phyloP scores from a whole-genome alignment of 805 yeast species.

The Candida peoriensis region DNA sequence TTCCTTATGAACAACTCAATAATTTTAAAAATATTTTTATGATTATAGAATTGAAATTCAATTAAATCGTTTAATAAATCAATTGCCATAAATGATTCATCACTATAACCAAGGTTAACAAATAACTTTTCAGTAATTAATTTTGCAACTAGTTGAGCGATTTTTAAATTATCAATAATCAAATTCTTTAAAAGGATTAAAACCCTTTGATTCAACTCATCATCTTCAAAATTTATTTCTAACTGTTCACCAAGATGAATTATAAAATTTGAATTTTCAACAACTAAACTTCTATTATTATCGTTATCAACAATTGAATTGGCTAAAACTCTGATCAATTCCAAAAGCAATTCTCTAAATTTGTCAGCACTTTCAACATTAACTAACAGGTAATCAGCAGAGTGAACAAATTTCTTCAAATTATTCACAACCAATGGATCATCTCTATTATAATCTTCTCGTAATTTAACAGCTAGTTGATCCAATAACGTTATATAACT shows the following conservation, averaged over 20 bases:
- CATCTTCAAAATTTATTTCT: constrained; percentile 17
- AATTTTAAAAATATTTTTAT: constrained; percentile 3
- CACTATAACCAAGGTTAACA: constrained; percentile 11
- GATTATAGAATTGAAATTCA: constrained; percentile 5
- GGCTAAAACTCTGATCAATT: constrained; percentile 20
- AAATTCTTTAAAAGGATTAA: constrained; percentile 16
- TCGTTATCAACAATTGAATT: constrained; percentile 25
- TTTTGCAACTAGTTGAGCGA: constrained; percentile 8
- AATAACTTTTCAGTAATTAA: constrained; percentile 11
- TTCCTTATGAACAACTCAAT: constrained; percentile 10
- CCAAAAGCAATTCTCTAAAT: constrained; percentile 11
- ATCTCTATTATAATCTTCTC: constrained; percentile 15
- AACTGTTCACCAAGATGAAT: constrained; percentile 8
- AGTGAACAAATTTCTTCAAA: constrained; percentile 11
- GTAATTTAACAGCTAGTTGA: constrained; percentile 18
- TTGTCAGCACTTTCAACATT: constrained; percentile 1
- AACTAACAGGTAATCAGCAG: constrained; percentile 10
- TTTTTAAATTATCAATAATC: constrained; percentile 15
- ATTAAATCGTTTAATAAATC: constrained; percentile 16
- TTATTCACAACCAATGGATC: constrained; percentile 12
- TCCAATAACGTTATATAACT: constrained; percentile 20
- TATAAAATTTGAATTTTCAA: constrained; percentile 6
- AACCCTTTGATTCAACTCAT: constrained; percentile 16
- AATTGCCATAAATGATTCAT: constrained; percentile 10
- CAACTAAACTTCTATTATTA: constrained; percentile 14